Evolutionary conservation across 176 grass and related monocot species (phyloP).

Genomic region (Urochloa ruziziensis): DNA sequence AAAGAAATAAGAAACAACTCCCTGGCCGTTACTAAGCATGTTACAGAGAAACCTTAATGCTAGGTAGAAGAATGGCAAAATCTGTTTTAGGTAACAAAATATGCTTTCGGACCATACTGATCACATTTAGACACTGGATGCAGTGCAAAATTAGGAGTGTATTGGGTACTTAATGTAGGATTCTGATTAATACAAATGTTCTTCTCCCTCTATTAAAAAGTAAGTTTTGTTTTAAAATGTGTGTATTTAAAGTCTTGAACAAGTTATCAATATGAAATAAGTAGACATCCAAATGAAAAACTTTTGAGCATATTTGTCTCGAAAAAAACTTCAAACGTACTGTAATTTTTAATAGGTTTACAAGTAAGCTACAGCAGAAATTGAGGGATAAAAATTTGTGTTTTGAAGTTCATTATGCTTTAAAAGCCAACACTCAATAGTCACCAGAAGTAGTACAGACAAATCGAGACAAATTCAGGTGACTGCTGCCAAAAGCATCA

Average conservation of each 20-base stretch:
- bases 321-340: neutral
- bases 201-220: no score
- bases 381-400: neutral
- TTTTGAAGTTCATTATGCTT: neutral
- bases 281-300: neutral
- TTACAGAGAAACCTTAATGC: neutral
- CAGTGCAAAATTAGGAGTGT: neutral
- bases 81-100: no score
- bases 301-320: neutral
- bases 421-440: neutral
- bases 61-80: neutral
- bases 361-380: neutral
- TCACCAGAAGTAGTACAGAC: neutral
- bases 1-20: neutral
- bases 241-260: neutral
- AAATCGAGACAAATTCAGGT: neutral
- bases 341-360: neutral
- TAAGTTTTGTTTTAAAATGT: neutral
- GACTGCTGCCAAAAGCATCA: neutral
- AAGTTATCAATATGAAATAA: neutral
- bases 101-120: neutral
- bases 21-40: neutral
- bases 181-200: no score
- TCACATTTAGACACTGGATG: neutral
- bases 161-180: neutral